Percentiles rank a stretch among this genome's conserved stretches.
phyloP scores from a whole-genome alignment of 345 rosid genomes.

The Gossypium herbaceum region DNA sequence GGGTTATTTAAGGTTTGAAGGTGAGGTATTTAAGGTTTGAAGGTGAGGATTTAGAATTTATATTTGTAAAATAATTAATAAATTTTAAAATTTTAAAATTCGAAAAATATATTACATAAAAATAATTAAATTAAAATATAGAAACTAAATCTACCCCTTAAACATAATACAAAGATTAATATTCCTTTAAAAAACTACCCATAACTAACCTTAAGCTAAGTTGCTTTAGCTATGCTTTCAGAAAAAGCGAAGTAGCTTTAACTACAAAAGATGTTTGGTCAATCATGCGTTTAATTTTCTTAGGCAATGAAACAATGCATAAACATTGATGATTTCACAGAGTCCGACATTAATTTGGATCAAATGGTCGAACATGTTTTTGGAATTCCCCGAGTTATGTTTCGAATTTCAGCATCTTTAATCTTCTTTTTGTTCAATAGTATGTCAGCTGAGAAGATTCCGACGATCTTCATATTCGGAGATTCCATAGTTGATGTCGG shows the following conservation, averaged over 20 bases:
- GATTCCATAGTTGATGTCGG: constrained; percentile 51
- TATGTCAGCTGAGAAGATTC: not conserved
- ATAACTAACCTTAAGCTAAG: too few species aligned
- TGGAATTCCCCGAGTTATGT: not conserved
- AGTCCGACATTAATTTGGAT: not conserved
- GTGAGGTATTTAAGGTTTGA: too few species aligned
- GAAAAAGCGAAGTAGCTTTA: not conserved
- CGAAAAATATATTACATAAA: rapidly evolving
- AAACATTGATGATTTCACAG: not conserved
- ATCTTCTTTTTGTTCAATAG: not conserved
- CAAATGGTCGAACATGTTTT: not conserved
- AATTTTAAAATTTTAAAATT: too few species aligned
- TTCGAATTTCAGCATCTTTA: not conserved
- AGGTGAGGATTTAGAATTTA: too few species aligned
- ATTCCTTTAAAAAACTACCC: too few species aligned
- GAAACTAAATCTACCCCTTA: too few species aligned
- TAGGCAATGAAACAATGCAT: not conserved
- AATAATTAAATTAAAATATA: too few species aligned
- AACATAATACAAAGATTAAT: too few species aligned
- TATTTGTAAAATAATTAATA: too few species aligned
- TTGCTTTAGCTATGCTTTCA: too few species aligned
- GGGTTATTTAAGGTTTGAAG: too few species aligned
- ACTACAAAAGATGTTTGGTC: not conserved
- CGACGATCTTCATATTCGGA: constrained; percentile 48
- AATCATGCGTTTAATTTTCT: not conserved